Evolutionary conservation across 78 protist species (phyloP).

Genomic region (Chrysochromulina parva): DNA sequence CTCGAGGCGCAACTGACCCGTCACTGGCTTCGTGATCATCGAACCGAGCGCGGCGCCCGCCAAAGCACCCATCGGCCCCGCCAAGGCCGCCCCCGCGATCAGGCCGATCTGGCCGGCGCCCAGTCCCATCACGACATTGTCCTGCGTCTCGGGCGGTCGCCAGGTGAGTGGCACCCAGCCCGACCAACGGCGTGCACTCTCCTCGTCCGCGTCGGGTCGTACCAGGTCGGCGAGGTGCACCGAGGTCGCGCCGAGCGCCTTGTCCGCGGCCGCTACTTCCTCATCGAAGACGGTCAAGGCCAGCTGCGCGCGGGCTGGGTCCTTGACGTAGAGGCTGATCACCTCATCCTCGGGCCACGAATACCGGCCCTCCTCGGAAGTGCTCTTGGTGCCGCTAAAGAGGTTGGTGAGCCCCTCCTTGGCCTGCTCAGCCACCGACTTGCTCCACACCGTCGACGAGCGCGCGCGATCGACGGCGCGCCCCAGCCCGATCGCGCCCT

Average conservation of each 20-base stretch:
- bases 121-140: neutral
- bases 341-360: neutral
- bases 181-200: neutral
- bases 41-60: neutral
- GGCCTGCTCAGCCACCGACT: neutral
- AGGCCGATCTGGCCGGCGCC: too few relatives aligned
- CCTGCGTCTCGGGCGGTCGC: constrained; percentile 26
- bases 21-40: neutral
- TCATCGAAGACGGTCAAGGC: constrained; percentile 27
- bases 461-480: constrained; percentile 24
- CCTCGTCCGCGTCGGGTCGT: neutral
- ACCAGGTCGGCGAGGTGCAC: neutral
- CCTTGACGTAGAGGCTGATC: neutral
- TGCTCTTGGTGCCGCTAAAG: too few relatives aligned
- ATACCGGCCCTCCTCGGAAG: neutral
- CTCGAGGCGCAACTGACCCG: neutral
- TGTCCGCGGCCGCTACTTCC: constrained; percentile 5
- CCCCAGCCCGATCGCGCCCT: constrained; percentile 9
- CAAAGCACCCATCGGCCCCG: neutral
- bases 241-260: constrained; percentile 2
- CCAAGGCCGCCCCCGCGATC: neutral
- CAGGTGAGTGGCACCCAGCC: constrained; percentile 38
- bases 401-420: too few relatives aligned
- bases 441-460: neutral
- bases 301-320: constrained; percentile 4